Conservation (phyloP, 169 alveolate genomes). For the Miamiensis avidus region DNA sequence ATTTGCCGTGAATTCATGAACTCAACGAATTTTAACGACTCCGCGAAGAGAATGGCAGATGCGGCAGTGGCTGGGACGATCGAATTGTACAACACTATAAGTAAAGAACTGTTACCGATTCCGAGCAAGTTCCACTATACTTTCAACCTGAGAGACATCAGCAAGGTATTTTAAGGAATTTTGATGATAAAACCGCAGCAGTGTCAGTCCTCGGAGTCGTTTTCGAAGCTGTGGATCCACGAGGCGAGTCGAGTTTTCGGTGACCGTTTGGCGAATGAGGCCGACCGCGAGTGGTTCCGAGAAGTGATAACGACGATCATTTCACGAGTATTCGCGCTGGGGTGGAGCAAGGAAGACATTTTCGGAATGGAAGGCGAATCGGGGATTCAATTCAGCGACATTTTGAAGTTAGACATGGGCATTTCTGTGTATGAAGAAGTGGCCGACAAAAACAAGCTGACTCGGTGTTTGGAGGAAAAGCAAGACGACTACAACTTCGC, state of each 20-base stretch:
- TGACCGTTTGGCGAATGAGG: constrained; percentile 78
- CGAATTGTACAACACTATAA: constrained; percentile 67
- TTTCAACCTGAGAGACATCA: constrained; percentile 84
- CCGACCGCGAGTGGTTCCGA: constrained; percentile 75
- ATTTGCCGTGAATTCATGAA: constrained; percentile 75
- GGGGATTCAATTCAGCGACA: constrained; percentile 65
- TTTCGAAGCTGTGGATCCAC: constrained; percentile 84
- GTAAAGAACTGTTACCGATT: constrained; percentile 77
- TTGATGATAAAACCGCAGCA: constrained; percentile 66
- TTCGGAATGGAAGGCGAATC: no score
- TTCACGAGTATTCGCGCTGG: constrained; percentile 55
- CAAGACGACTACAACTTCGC: constrained; percentile 76
- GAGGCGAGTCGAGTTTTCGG: constrained; percentile 85
- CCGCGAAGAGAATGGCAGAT: constrained; percentile 62
- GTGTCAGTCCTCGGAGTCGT: constrained; percentile 54
- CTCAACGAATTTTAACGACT: constrained; percentile 68
- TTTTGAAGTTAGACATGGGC: constrained; percentile 71
- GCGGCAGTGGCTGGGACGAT: constrained; percentile 73
- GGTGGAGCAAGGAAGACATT: constrained; percentile 52
- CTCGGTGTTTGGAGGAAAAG: constrained; percentile 62
- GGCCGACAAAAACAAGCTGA: constrained; percentile 60
- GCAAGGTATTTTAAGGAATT: constrained; percentile 87
- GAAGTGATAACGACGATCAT: constrained; percentile 53
- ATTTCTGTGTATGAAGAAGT: constrained; percentile 78
- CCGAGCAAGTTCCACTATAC: constrained; percentile 86